Evolutionary conservation across 2,329 filamentous ascomycete genomes (phyloP).

Genomic region (Calonectria ilicicola): DNA sequence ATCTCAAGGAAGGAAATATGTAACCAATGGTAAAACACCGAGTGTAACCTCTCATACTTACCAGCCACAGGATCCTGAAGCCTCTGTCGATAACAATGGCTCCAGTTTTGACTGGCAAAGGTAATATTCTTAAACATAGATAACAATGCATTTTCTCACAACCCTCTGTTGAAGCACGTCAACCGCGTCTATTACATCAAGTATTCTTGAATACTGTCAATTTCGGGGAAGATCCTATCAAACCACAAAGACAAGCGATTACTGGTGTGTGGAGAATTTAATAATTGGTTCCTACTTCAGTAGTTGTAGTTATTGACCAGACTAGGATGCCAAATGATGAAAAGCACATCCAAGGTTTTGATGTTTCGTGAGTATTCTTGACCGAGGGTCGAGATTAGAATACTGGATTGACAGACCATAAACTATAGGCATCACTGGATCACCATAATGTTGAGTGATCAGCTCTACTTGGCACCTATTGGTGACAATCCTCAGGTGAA

Average conservation of each 20-base stretch:
- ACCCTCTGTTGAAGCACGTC: background rate
- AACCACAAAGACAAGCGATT: background rate
- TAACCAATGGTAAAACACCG: no score
- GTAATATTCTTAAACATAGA: background rate
- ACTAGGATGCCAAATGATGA: background rate
- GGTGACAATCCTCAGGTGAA: background rate
- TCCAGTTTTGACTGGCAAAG: background rate
- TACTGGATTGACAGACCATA: background rate
- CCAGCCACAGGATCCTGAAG: background rate
- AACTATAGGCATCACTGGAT: background rate
- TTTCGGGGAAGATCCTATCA: background rate
- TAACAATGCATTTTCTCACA: background rate
- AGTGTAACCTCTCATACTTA: no score
- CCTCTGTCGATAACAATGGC: background rate
- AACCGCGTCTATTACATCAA: background rate
- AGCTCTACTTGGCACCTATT: background rate
- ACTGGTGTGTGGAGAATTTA: background rate
- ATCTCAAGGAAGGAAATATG: no score
- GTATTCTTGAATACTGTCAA: background rate
- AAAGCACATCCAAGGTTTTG: background rate
- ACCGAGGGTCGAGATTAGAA: background rate
- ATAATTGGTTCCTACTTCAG: no score
- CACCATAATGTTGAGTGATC: background rate
- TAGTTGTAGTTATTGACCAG: background rate
- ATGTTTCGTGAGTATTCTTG: background rate